phyloP scores from a whole-genome alignment of 495 filamentous ascomycete genomes.

The Aspergillus bridgeri region DNA sequence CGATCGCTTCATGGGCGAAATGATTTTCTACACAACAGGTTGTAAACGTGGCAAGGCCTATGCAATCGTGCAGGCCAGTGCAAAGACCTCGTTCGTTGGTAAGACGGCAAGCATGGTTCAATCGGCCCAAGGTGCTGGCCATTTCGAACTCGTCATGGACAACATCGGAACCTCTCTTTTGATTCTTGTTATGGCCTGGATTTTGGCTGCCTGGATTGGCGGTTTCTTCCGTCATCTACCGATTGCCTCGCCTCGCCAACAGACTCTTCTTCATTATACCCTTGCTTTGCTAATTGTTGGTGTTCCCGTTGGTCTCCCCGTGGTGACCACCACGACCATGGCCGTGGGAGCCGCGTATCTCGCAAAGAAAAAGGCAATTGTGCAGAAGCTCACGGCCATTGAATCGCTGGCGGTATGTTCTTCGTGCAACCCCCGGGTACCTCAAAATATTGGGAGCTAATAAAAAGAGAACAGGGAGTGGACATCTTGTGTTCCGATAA shows the following conservation, averaged over 20 bases:
- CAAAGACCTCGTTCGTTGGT: slow-evolving; percentile 68
- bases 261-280: slow-evolving; percentile 61
- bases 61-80: slow-evolving; percentile 56
- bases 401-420: slow-evolving; percentile 74
- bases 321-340: slow-evolving; percentile 95
- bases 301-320: slow-evolving; percentile 93
- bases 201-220: slow-evolving; percentile 66
- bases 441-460: too few relatives aligned
- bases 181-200: slow-evolving; percentile 66
- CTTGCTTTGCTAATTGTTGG: slow-evolving; percentile 84
- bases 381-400: slow-evolving; percentile 93
- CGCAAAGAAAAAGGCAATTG: slow-evolving; percentile 92
- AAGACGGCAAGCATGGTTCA: slow-evolving; percentile 66
- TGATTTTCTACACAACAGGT: slow-evolving; percentile 66
- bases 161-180: slow-evolving; percentile 67
- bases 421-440: not conserved
- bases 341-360: slow-evolving; percentile 93
- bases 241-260: slow-evolving; percentile 57
- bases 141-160: slow-evolving; percentile 78
- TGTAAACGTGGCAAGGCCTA: slow-evolving; percentile 73
- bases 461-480: slow-evolving; percentile 55
- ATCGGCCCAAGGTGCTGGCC: slow-evolving; percentile 63
- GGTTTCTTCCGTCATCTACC: slow-evolving; percentile 66
- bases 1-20: slow-evolving; percentile 69
- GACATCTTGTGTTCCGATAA: slow-evolving; percentile 98